These are phyloP conservation scores for Verticillium nubilum DNA, from an alignment of 2,329 filamentous ascomycete species.

Conservation along the genomic window DNA sequence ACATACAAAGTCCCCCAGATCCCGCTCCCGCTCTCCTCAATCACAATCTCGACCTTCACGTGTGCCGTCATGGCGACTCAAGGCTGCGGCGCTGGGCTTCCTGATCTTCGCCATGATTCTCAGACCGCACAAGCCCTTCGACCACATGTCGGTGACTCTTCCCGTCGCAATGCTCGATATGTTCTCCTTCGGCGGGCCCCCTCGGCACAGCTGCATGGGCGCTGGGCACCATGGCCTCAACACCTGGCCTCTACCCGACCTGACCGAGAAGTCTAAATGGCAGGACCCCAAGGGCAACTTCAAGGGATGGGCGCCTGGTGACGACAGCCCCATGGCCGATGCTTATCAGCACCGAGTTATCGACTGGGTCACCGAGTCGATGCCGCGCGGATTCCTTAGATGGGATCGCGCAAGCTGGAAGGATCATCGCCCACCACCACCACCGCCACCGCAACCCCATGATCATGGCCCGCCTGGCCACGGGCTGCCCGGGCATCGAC, in stretches of 20 bases:
- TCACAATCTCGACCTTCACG: background rate
- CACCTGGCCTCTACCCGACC: conserved; percentile 21
- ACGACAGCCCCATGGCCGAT: conserved; percentile 15
- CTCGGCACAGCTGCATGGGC: conserved; percentile 16
- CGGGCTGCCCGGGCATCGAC: conserved; percentile 15
- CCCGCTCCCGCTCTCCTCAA: background rate
- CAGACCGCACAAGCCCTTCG: conserved; percentile 24
- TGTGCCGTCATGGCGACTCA: conserved; percentile 1
- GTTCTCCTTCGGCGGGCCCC: conserved; percentile 8
- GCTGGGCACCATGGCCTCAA: conserved; percentile 7
- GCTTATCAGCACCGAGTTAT: conserved; percentile 18
- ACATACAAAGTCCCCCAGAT: background rate
- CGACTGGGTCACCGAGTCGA: conserved; percentile 21
- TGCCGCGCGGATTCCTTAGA: conserved; percentile 22
- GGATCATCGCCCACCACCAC: conserved; percentile 17
- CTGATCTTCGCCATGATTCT: conserved; percentile 15
- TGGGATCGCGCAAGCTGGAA: conserved; percentile 21
- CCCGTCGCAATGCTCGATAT: conserved; percentile 22
- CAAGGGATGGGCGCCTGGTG: conserved; percentile 25
- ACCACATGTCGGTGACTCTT: conserved; percentile 23
- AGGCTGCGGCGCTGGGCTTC: conserved; percentile 13
- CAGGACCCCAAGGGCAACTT: conserved; percentile 19
- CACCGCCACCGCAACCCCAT: conserved; percentile 14
- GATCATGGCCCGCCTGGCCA: conserved; percentile 12
- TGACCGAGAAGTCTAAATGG: conserved; percentile 20